Percentiles rank a stretch among this genome's conserved stretches.
phyloP scores from a whole-genome alignment of 73 alveolate species.

The Paraurostyla sp. region DNA sequence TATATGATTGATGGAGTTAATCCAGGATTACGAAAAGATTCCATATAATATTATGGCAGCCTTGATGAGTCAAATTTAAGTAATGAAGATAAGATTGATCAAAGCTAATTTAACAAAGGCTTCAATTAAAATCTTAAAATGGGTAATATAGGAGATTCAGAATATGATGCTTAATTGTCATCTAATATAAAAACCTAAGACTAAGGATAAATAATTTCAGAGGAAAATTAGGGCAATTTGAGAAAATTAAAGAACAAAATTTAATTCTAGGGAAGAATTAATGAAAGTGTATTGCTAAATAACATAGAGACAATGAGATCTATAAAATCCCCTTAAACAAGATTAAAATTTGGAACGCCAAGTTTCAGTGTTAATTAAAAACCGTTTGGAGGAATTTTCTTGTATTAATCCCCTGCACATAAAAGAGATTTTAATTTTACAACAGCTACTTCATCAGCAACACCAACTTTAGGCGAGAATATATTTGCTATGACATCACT shows the following conservation, averaged over 20 bases:
- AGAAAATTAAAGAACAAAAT: slow-evolving; percentile 6
- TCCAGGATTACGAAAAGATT: not conserved
- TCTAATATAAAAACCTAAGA: too few species aligned
- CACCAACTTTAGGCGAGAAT: not conserved
- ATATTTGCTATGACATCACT: not conserved
- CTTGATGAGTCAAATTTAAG: not conserved
- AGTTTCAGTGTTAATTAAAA: not conserved
- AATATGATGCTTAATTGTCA: too few species aligned
- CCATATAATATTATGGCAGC: not conserved
- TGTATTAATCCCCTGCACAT: not conserved
- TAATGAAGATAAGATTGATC: too few species aligned
- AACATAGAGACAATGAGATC: slow-evolving; percentile 25
- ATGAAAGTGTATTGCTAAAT: not conserved
- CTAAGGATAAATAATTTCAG: not conserved
- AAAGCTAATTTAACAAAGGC: too few species aligned
- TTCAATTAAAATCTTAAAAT: too few species aligned
- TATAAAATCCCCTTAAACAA: not conserved
- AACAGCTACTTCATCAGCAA: not conserved
- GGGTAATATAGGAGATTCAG: too few species aligned
- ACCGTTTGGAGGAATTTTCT: not conserved
- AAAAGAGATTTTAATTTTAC: not conserved
- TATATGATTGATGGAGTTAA: not conserved
- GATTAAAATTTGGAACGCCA: not conserved
- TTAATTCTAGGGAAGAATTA: not conserved
- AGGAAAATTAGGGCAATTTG: not conserved